A percentile compares a stretch with the other conserved stretches of the same genome.
Evolutionary conservation across 139 green algal genomes (phyloP).

Genomic region (Chlamydomonas incerta): DNA sequence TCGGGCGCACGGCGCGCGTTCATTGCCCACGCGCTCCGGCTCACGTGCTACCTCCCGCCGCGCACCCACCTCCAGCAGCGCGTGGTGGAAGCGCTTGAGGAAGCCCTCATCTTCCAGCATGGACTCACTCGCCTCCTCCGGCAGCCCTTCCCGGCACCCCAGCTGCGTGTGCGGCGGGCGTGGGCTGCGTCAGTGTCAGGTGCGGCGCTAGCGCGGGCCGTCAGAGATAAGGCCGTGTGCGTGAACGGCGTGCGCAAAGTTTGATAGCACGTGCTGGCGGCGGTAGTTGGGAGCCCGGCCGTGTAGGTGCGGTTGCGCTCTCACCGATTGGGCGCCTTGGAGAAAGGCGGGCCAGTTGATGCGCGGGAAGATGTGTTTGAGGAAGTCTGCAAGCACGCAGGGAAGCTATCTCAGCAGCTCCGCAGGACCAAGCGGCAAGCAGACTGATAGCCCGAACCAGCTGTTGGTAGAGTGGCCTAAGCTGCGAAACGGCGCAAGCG

Average conservation of each 20-base stretch:
- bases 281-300: neutral
- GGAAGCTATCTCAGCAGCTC: too few relatives aligned
- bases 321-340: slow-evolving; percentile 74
- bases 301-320: neutral
- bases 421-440: too few relatives aligned
- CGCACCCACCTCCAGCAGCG: slow-evolving; percentile 44
- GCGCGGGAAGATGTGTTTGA: slow-evolving; percentile 90
- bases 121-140: slow-evolving; percentile 64
- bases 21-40: neutral
- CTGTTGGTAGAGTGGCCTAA: too few relatives aligned
- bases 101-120: slow-evolving; percentile 82
- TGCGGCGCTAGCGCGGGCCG: too few relatives aligned
- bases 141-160: slow-evolving; percentile 64
- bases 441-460: too few relatives aligned
- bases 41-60: too few relatives aligned
- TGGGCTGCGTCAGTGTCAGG: too few relatives aligned
- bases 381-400: slow-evolving; percentile 75
- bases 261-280: too few relatives aligned
- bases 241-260: too few relatives aligned
- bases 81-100: slow-evolving; percentile 56
- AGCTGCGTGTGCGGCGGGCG: slow-evolving; percentile 42
- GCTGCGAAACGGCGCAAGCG: too few relatives aligned
- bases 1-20: too few relatives aligned
- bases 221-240: too few relatives aligned
- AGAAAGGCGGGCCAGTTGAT: slow-evolving; percentile 89